Percentiles rank a stretch among this genome's conserved stretches.
Evolutionary conservation across 2,329 filamentous ascomycete species (phyloP).

Genomic region (Cercospora citrullina): DNA sequence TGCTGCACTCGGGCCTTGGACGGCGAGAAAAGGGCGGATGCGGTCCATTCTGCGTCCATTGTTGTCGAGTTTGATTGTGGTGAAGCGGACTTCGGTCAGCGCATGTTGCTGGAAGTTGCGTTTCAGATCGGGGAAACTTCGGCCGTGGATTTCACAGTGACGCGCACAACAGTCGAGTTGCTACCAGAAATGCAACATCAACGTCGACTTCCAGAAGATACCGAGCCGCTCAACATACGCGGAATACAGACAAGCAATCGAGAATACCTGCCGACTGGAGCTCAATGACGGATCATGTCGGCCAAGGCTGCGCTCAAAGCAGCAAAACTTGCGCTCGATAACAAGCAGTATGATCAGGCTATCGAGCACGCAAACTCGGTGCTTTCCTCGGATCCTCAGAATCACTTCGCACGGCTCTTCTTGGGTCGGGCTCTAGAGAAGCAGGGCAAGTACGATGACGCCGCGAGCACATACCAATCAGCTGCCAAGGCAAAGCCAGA

Average conservation of each 20-base stretch:
- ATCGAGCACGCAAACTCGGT: slow-evolving; percentile 67
- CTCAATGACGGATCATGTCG: slow-evolving; percentile 40
- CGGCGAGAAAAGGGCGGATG: slow-evolving; percentile 57
- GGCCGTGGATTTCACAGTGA: not conserved
- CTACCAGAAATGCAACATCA: not conserved
- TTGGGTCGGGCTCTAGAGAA: slow-evolving; percentile 83
- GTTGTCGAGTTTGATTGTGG: not conserved
- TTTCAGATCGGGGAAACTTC: not conserved
- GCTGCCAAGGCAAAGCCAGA: slow-evolving; percentile 71
- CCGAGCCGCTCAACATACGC: not conserved
- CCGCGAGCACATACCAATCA: slow-evolving; percentile 72
- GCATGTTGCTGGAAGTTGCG: not conserved
- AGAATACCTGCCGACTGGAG: not conserved
- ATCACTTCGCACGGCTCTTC: slow-evolving; percentile 87
- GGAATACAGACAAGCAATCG: not conserved
- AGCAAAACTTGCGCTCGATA: slow-evolving; percentile 74
- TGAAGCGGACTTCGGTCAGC: not conserved
- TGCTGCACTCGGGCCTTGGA: slow-evolving; percentile 71
- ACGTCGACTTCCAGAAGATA: not conserved
- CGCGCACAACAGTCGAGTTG: not conserved
- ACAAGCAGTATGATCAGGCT: slow-evolving; percentile 76
- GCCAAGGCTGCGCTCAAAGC: slow-evolving; percentile 66
- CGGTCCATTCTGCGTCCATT: slow-evolving; percentile 38
- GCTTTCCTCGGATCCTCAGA: slow-evolving; percentile 70
- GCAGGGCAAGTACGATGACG: slow-evolving; percentile 66